Evolutionary conservation across 768 basidiomycete genomes (phyloP).

Genomic region (Asterophora parasitica): DNA sequence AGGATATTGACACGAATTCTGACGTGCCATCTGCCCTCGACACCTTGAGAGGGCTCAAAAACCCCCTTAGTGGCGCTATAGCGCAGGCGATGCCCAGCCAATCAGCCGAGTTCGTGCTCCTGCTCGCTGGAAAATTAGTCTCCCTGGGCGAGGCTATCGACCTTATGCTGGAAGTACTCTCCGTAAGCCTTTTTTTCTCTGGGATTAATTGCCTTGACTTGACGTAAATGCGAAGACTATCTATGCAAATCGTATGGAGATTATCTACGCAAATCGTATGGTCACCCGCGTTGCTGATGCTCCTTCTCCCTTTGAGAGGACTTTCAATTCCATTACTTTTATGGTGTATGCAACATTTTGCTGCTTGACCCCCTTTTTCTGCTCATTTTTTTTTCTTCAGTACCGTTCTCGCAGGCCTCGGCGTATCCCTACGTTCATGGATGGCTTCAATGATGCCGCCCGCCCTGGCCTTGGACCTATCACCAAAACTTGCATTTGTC

Average conservation of each 20-base stretch:
- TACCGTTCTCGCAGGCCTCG: constrained; percentile 2
- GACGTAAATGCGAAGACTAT: too few species aligned
- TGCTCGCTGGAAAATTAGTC: constrained; percentile 11
- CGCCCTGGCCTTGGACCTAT: constrained; percentile 12
- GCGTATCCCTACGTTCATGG: constrained; percentile 15
- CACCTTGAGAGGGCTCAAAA: neutral
- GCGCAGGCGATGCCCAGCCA: constrained; percentile 12
- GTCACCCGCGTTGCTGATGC: too few species aligned
- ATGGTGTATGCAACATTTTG: constrained; percentile 9
- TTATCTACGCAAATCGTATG: too few species aligned
- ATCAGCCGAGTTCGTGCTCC: constrained; percentile 8
- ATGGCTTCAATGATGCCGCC: constrained; percentile 14
- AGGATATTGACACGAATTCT: constrained; percentile 5
- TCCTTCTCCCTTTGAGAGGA: too few species aligned
- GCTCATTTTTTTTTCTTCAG: neutral
- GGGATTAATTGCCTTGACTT: neutral
- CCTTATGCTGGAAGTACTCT: constrained; percentile 9
- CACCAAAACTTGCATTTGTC: constrained; percentile 9
- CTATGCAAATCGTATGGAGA: too few species aligned
- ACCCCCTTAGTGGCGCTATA: constrained; percentile 6
- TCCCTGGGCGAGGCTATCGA: constrained; percentile 9
- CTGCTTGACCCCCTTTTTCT: too few species aligned
- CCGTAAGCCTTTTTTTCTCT: constrained; percentile 5
- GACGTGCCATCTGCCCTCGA: neutral
- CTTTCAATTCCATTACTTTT: neutral